phyloP scores from a whole-genome alignment of 2,329 filamentous ascomycete species.

The Claviceps pazoutovae region DNA sequence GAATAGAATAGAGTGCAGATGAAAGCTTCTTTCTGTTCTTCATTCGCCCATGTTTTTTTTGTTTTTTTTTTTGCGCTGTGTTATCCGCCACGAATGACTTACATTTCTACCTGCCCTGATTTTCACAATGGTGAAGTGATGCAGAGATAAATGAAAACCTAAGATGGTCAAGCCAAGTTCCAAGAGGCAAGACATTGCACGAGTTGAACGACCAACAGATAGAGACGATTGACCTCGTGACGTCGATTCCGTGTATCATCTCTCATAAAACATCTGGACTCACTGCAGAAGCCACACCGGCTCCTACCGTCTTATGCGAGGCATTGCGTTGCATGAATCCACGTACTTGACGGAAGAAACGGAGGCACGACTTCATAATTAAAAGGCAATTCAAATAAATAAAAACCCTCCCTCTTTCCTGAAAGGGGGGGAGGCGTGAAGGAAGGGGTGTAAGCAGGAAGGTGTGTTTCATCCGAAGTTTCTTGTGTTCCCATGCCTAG shows the following conservation, averaged over 20 bases:
- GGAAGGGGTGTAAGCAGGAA: not conserved
- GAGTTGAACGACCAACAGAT: not conserved
- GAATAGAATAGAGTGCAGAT: no score
- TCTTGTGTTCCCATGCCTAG: not conserved
- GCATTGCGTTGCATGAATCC: not conserved
- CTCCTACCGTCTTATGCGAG: not conserved
- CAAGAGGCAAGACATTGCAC: not conserved
- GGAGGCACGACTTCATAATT: not conserved
- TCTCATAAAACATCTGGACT: not conserved
- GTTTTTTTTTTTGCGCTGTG: no score
- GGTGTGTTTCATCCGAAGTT: not conserved
- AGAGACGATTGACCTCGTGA: not conserved
- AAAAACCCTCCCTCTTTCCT: not conserved
- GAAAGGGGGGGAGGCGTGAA: not conserved
- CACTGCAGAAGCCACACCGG: constrained; percentile 3
- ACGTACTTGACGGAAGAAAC: not conserved
- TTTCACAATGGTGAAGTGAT: no score
- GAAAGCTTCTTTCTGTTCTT: no score
- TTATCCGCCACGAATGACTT: no score
- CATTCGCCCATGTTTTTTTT: no score
- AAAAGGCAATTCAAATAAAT: not conserved
- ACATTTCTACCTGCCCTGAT: no score
- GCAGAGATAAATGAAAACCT: no score
- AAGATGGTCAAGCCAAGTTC: no score
- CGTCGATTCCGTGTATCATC: not conserved